Base-by-base conservation (phyloP, 768 basidiomycete species). In the Termitomyces sp. region DNA sequence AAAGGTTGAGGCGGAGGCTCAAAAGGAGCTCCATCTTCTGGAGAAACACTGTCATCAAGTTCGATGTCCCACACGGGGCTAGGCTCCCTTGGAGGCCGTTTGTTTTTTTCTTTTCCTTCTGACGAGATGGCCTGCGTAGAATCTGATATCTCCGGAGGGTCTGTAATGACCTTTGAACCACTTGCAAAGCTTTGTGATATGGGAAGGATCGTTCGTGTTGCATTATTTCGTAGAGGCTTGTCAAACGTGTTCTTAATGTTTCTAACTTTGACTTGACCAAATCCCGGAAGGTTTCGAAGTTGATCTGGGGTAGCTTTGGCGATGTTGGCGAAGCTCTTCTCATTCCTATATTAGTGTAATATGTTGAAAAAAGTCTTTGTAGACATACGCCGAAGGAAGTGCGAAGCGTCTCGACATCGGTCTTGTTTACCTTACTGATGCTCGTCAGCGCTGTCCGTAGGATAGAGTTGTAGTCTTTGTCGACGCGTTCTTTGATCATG, bases 351-450 rank as follows among this genome's bases (percentile, higher is more conserved):
- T 47, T 13, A 56, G 41, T 30, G n/a, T 34, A 12, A 31, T 22
- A 16, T n/a, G n/a, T 61, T 47, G 42, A 54, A 39, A 33, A 27
- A 13, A 22, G 45, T 18, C 30, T 54, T 39, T 11, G n/a, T 12
- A 22, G 27, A 33, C 78, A 88, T 75, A 98, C 96, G 37, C 95
- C 95, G 65, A 95, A 88, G n/a, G 93, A 89, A 2, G 88, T 88
- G 22, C 91, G 84, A 44, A 99, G 77, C 4, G 96, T 98, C 73
- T 93, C 87, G 1, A 95, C 93, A 66, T 99, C 97, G 4, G 96
- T 98, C 78, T 96, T 97, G 74, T 98, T 98, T 61, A 99, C 93
- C 65, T 91, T 93, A 68, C 84, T 89, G 66, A 98, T 91, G 63
- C 84, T 86, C 1, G 96, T 98, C 30, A 99, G 78, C 1, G 91